Conservation (phyloP, 768 basidiomycete genomes). For the Amanita polypyramis region DNA sequence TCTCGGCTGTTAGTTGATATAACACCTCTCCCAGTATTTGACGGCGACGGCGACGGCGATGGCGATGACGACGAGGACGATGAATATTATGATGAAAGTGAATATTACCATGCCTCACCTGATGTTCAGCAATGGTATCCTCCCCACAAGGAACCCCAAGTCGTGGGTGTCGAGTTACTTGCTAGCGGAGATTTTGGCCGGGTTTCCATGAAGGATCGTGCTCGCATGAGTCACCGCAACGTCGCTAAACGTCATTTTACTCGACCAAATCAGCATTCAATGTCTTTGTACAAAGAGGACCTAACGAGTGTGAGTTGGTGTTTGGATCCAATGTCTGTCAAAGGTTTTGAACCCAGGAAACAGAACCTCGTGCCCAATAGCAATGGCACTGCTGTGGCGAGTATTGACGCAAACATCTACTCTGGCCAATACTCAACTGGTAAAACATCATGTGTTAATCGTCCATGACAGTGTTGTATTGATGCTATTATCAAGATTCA, state of each 20-base stretch:
- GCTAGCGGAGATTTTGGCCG: constrained; percentile 75
- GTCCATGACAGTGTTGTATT: not conserved
- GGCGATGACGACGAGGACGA: constrained; percentile 21
- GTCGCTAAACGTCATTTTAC: constrained; percentile 38
- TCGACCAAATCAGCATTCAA: constrained; percentile 24
- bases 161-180: constrained; percentile 53
- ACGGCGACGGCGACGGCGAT: not conserved
- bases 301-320: constrained; percentile 36
- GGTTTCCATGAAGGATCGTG: constrained; percentile 38
- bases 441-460: constrained; percentile 14
- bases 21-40: not conserved
- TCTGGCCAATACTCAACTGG: constrained; percentile 78
- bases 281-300: constrained; percentile 37
- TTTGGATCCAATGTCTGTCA: constrained; percentile 3
- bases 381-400: constrained; percentile 69
- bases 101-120: constrained; percentile 26
- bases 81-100: constrained; percentile 27
- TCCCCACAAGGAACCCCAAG: constrained; percentile 39
- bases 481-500: constrained; percentile 41
- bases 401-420: constrained; percentile 67
- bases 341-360: not conserved
- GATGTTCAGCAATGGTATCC: constrained; percentile 22
- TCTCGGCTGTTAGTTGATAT: constrained; percentile 16
- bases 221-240: constrained; percentile 31
- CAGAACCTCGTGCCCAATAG: constrained; percentile 73